Evolutionary conservation across 768 basidiomycete species (phyloP).

Genomic region (Candolleomyces efflorescens): DNA sequence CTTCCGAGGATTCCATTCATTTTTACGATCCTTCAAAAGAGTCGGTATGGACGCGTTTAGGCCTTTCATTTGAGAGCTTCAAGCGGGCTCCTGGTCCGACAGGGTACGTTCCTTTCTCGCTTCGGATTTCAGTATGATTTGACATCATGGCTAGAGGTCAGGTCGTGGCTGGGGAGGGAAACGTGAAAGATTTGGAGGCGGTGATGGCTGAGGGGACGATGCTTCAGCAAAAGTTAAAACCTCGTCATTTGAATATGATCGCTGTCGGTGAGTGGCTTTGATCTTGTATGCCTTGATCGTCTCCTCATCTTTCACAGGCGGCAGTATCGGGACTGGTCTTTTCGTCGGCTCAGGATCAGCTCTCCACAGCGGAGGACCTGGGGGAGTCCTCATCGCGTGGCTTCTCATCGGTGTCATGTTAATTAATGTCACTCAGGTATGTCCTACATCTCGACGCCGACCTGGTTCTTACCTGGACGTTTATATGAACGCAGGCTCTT

Average conservation of each 20-base stretch:
- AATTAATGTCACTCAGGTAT: conserved; percentile 43
- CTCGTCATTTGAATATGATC: conserved; percentile 43
- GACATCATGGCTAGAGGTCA: conserved; percentile 27
- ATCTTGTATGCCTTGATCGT: background rate
- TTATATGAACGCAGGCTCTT: conserved; percentile 28
- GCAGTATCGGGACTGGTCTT: conserved; percentile 46
- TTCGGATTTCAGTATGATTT: background rate
- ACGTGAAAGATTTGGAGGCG: conserved; percentile 31
- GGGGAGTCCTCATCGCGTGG: conserved; percentile 41
- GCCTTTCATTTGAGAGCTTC: conserved; percentile 39
- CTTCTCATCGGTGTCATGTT: conserved; percentile 43
- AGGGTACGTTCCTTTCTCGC: conserved; percentile 25
- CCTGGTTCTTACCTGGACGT: background rate
- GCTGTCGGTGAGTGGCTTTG: conserved; percentile 38
- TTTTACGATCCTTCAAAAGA: conserved; percentile 48
- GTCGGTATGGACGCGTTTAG: conserved; percentile 39
- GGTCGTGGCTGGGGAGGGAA: conserved; percentile 28
- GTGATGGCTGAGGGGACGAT: conserved; percentile 37
- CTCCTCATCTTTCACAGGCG: conserved; percentile 23
- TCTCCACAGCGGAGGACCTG: conserved; percentile 36
- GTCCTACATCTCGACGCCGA: conserved; percentile 2
- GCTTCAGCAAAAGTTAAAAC: conserved; percentile 47
- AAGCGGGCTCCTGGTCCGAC: conserved; percentile 44
- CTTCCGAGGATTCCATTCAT: conserved; percentile 19
- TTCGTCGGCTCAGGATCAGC: conserved; percentile 44